A percentile compares a stretch with the other conserved stretches of the same genome.
These are phyloP conservation scores for Neostapfia colusana DNA, from an alignment of 176 grass and related monocot genomes.

Conservation along the genomic window DNA sequence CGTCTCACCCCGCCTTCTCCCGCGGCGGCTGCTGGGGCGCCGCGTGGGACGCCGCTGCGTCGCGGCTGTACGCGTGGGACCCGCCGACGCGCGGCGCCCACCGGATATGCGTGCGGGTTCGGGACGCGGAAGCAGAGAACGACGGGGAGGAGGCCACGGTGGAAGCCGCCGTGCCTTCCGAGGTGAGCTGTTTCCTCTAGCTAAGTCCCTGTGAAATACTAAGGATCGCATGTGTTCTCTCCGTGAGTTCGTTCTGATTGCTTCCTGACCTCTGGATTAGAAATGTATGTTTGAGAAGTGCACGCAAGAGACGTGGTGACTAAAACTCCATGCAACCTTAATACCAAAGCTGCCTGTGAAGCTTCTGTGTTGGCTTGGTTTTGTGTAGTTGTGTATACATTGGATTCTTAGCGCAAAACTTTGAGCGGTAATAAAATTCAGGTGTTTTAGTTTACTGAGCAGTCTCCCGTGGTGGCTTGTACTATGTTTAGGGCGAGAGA, in stretches of 20 bases:
- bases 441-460: not conserved
- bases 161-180: slow-evolving; percentile 76
- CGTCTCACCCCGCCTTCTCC: slow-evolving; percentile 46
- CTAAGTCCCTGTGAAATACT: slow-evolving; percentile 2
- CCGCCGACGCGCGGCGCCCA: slow-evolving; percentile 45
- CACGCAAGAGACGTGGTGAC: not conserved
- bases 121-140: slow-evolving; percentile 49
- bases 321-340: not conserved
- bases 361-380: slow-evolving; percentile 7
- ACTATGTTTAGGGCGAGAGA: not conserved
- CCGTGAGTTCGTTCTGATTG: not conserved
- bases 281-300: not conserved
- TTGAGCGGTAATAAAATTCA: not conserved
- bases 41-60: slow-evolving; percentile 70
- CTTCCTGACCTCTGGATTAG: not conserved
- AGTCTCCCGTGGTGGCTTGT: no score
- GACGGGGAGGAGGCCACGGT: slow-evolving; percentile 46
- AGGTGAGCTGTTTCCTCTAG: slow-evolving; percentile 47
- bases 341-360: slow-evolving; percentile 1
- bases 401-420: no score
- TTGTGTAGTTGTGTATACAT: slow-evolving; percentile 18
- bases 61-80: slow-evolving; percentile 80
- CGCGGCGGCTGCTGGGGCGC: slow-evolving; percentile 24
- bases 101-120: slow-evolving; percentile 65
- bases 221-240: slow-evolving; percentile 10